Percentiles rank a stretch among this genome's conserved stretches.
phyloP scores from a whole-genome alignment of 768 basidiomycete species.

The Macrocybe gigantea region DNA sequence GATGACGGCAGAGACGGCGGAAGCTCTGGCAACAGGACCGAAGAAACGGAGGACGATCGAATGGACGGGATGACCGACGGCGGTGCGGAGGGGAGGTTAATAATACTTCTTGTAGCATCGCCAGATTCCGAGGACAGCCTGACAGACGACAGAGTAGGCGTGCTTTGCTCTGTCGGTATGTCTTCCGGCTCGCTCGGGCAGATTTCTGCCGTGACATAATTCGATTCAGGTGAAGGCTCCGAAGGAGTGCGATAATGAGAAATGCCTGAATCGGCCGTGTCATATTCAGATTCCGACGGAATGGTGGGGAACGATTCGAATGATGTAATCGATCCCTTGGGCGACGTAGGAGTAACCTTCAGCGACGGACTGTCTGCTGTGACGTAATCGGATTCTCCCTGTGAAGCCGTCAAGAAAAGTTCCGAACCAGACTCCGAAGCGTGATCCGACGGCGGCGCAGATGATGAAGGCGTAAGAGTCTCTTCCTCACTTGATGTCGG shows the following conservation, averaged over 20 bases:
- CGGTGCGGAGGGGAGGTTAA: conserved; percentile 9
- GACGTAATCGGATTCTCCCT: conserved; percentile 49
- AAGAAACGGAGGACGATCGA: conserved; percentile 8
- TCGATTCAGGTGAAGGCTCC: conserved; percentile 24
- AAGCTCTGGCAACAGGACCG: conserved; percentile 10
- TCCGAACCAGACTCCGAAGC: conserved; percentile 30
- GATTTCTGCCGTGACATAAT: conserved; percentile 44
- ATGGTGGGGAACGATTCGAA: conserved; percentile 56
- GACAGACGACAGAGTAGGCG: conserved; percentile 33
- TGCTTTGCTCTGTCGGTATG: conserved; percentile 37
- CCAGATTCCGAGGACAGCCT: conserved; percentile 24
- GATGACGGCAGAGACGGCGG: conserved; percentile 18
- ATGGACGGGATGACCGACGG: conserved; percentile 10
- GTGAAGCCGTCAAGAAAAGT: conserved; percentile 38
- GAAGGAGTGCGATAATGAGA: conserved; percentile 24
- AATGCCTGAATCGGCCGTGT: conserved; percentile 23
- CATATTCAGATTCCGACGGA: conserved; percentile 42
- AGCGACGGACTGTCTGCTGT: conserved; percentile 35
- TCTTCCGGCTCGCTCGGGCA: conserved; percentile 33
- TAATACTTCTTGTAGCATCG: conserved; percentile 9
- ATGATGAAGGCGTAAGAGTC: conserved; percentile 27
- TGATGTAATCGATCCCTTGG: conserved; percentile 36
- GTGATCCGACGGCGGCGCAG: conserved; percentile 23
- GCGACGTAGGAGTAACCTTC: conserved; percentile 43
- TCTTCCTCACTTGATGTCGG: conserved; percentile 23